phyloP scores from a whole-genome alignment of 305 asterid genomes.

The Plantago coronopus region DNA sequence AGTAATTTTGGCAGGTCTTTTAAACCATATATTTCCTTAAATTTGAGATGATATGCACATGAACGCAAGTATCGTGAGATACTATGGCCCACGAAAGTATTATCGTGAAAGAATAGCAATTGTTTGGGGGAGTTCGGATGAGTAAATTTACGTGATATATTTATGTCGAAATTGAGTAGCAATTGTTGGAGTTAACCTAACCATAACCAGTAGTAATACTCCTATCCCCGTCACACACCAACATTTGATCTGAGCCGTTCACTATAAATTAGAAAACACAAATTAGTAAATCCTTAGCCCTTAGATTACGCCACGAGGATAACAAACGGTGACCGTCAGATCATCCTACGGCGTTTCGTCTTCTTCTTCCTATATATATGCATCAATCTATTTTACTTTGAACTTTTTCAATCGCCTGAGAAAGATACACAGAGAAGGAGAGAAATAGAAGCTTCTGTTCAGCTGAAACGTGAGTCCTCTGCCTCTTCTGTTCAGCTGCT shows the following conservation, averaged over 20 bases:
- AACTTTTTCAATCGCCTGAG: neutral
- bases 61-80: too few species aligned
- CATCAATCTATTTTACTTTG: neutral
- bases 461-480: too few species aligned
- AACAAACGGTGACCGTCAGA: neutral
- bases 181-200: too few species aligned
- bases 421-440: neutral
- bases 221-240: neutral
- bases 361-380: neutral
- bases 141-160: too few species aligned
- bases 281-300: neutral
- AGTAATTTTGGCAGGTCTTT: too few species aligned
- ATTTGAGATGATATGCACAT: too few species aligned
- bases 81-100: too few species aligned
- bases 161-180: too few species aligned
- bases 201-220: too few species aligned
- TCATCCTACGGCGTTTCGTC: neutral
- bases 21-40: too few species aligned
- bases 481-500: neutral
- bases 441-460: neutral
- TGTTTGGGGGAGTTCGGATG: too few species aligned
- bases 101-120: too few species aligned
- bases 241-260: neutral
- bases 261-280: neutral
- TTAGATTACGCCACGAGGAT: neutral